Evolutionary conservation across 2,329 filamentous ascomycete species (phyloP), one percentile per base, ranked within the genome.

Genomic region (Alternaria rosae): DNA sequence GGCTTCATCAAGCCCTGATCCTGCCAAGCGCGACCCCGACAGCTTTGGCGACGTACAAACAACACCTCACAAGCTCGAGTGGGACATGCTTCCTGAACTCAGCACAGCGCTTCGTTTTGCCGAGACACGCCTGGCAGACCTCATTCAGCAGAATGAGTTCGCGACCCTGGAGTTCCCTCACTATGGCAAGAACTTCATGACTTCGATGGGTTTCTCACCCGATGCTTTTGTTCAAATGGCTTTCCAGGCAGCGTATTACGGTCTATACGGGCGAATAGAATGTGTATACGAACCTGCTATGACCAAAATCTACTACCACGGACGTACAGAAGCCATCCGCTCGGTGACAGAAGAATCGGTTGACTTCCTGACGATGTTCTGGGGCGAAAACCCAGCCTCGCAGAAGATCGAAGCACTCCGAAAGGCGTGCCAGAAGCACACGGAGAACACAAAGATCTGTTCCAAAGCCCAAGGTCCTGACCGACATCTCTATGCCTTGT

Each of bases 141-240:
- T 98, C 42, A 97, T 99, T 71, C 91, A 94, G 76, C 95, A 99
- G 78, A 97, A 97, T 74, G 95, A 99, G 80, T 97, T 98, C 72
- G 87, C 93, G 65, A 96, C 93, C 12, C 85, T 98, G 5, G 94
- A 98, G 70, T 98, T 98, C 71, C 82, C 84, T 51, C 88, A 90
- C 23, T 99, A 97, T 71, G 95, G 95, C 68, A 97, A 97, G 84
- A 97, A 95, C 79, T 97, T 97, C 76, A 97, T 99, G 80, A 98
- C 93, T 0, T 93, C 91, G 0, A 96, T 96, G 90, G 94, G 94
- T 8, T 96, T 98, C 80, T 98, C 94, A 0, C 94, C 95, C 0
- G 95, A 98, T 77, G 95, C 95, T 0, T 99, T 97, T 76, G 92
- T 99, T 20, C 95, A 99, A 79, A 98, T 99, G 94, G 95, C 95